phyloP scores from a whole-genome alignment of 805 yeast genomes.

The Candida endomychidarum region DNA sequence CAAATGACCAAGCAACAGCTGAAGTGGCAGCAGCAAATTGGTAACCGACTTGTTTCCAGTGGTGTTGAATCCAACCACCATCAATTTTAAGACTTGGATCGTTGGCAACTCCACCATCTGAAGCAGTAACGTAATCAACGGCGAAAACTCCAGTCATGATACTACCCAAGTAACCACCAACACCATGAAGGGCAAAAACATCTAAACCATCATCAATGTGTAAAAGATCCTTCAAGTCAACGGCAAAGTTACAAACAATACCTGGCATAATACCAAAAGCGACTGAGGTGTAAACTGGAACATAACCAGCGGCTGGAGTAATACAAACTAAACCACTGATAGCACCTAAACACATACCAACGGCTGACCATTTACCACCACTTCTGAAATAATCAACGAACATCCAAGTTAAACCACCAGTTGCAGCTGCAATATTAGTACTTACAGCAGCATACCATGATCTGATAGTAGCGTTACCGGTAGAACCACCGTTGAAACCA shows the following conservation, averaged over 20 bases:
- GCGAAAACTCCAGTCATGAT: constrained; percentile 90
- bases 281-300: constrained; percentile 87
- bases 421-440: constrained; percentile 91
- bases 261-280: constrained; percentile 81
- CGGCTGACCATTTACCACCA: constrained; percentile 88
- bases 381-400: constrained; percentile 82
- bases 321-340: constrained; percentile 92
- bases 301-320: constrained; percentile 96
- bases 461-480: constrained; percentile 90
- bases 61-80: constrained; percentile 89
- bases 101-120: constrained; percentile 60
- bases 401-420: constrained; percentile 95
- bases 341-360: constrained; percentile 92
- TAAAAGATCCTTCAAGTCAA: constrained; percentile 69
- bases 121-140: constrained; percentile 81
- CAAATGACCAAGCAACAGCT: constrained; percentile 73
- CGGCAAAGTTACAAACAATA: constrained; percentile 78
- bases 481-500: constrained; percentile 98
- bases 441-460: constrained; percentile 92
- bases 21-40: constrained; percentile 80
- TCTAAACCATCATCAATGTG: constrained; percentile 93
- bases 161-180: constrained; percentile 87
- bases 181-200: constrained; percentile 90
- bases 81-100: constrained; percentile 40
- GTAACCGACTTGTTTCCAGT: constrained; percentile 80